Base-by-base conservation (phyloP, 106 monocot genomes). In the Acorus gramineus region DNA sequence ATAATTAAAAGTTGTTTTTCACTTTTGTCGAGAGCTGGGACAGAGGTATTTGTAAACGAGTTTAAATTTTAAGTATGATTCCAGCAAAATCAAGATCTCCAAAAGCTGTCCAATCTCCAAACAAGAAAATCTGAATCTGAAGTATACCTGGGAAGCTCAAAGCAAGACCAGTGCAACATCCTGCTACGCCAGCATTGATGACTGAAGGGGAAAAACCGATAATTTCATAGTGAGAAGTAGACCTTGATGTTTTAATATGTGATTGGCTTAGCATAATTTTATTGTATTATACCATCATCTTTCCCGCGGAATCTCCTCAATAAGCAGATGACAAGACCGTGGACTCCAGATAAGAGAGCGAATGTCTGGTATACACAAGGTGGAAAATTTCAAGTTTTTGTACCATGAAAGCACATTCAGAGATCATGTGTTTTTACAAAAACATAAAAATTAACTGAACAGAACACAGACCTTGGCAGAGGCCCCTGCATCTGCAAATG, bases 151-250 rank as follows among this genome's bases (percentile, higher is more conserved):
- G 64, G 12, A 64, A 64, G 10, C 50, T 64, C 64, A 64, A 51
- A 14, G 64, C 64, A 50, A 64, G 51, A 49, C 64, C 64, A 0
- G 64, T 64, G 64, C 64, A 64, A 13, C 64, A 64, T 48, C 62
- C 62, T 48, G 62, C 62, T 47, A 28, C 28, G 5, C 62, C 62
- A 48, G 62, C 62, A 63, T 64, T 64, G 4, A 64, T 64, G n/a
- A 28, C 64, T 64, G 50, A 2, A 28, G 7, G 13, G 4, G 52
- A 6, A 28, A 50, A 64, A 5, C 6, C 0, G 9, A 43, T 59
- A 8, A 42, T 2, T 42, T 44, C 28, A 28, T 28, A 28, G 28
- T 28, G 28, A 28, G 28, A 28, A 28, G 28, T 28, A 28, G 28
- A 28, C 28, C 28, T 28, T 28, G 28, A 14, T 43, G 7, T 59